Evolutionary conservation across 176 grass and related monocot species (phyloP), one percentile per base, ranked within the genome.

Genomic region (Triticum timopheevii): DNA sequence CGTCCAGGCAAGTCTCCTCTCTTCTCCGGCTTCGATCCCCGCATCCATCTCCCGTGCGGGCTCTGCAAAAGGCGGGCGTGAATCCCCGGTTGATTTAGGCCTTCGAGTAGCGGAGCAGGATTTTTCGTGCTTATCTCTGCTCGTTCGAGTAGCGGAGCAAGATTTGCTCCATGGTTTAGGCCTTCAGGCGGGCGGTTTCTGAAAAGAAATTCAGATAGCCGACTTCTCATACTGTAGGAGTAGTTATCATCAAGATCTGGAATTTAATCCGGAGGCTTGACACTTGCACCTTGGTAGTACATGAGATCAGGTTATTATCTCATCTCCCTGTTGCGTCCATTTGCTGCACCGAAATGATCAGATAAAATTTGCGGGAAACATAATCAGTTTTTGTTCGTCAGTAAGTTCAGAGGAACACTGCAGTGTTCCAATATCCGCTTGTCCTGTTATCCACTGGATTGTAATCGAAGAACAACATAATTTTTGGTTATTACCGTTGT

Each of bases 1-100:
- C 65, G 40, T 82, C 80, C 80, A 82, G 65, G 65, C 80, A 69
- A 56, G 65, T 8, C 62, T 47, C 25, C 39, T 47, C 38, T 56
- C 52, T 58, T 22, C 52, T 22, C 56, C 56, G 0, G 56, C 17
- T 45, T 33, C 27, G 10, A 78, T 13, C 1, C 35, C 56, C 34
- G 33, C 3, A 2, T 36, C 4, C 23, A 8, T 27, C n/a, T 20
- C 54, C 25, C 25, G 12, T 15, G 69, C 22, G 19, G 12, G 5
- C 56, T 59, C 56, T 59, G 19, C 56, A 59, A 59, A 73, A 9
- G 7, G 35, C 0, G 1, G 38, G 38, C 38, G 38, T 39, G 38
- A 39, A 44, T 24, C 39, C 6, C 3, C 71, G 71, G 38, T 9
- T 17, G 40, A 4, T 45, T 1, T n/a, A 54, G 50, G 6, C 5